Conservation (phyloP, 805 yeast genomes). For the Myxozyma vanderwaltii region DNA sequence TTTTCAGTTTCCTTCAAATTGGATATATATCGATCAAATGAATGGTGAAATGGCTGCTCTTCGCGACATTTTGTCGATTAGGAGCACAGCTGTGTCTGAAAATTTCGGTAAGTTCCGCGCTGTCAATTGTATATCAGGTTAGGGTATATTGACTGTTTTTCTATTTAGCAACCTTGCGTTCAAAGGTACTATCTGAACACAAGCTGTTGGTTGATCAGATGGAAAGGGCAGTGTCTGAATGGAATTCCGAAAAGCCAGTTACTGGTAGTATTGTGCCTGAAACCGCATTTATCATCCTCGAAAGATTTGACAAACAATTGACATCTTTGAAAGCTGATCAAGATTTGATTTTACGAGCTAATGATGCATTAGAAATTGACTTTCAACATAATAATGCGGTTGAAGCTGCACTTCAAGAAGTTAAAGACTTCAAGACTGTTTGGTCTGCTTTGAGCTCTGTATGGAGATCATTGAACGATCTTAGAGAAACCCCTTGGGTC, state of each 20-base stretch:
- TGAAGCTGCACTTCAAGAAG: slow-evolving; percentile 49
- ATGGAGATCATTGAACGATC: slow-evolving; percentile 50
- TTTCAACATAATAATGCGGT: slow-evolving; percentile 42
- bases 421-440: slow-evolving; percentile 57
- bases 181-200: slow-evolving; percentile 25
- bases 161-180: slow-evolving; percentile 17
- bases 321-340: slow-evolving; percentile 25
- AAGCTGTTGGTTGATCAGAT: slow-evolving; percentile 18
- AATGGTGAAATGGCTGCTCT: slow-evolving; percentile 52
- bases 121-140: slow-evolving; percentile 20
- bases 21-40: slow-evolving; percentile 67
- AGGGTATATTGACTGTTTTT: neutral
- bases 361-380: slow-evolving; percentile 43
- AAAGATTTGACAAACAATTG: slow-evolving; percentile 38
- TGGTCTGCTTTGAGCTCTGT: slow-evolving; percentile 64
- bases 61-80: slow-evolving; percentile 44
- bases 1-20: slow-evolving; percentile 52
- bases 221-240: slow-evolving; percentile 11
- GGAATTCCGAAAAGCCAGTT: slow-evolving; percentile 39
- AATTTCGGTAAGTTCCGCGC: slow-evolving; percentile 43
- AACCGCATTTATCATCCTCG: slow-evolving; percentile 37
- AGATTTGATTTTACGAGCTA: slow-evolving; percentile 42
- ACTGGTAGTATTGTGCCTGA: slow-evolving; percentile 39
- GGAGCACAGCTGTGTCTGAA: slow-evolving; percentile 46
- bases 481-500: slow-evolving; percentile 54